A percentile compares a stretch with the other conserved stretches of the same genome.
phyloP scores from a whole-genome alignment of 371 early-diverging fungal species.

The Zychaea mexicana region DNA sequence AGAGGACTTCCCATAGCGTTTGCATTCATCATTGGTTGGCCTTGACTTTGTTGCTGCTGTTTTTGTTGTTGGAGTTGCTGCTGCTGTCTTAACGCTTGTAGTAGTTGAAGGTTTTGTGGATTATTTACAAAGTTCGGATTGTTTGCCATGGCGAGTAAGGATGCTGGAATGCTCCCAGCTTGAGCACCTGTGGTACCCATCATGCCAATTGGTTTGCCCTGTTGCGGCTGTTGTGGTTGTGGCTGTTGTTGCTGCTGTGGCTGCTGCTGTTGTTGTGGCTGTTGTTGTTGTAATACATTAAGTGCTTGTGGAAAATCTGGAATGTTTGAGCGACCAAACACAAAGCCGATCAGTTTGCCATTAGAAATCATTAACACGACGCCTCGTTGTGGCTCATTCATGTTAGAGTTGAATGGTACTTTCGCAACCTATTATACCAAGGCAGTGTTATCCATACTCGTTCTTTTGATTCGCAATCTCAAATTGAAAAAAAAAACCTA shows the following conservation, averaged over 20 bases:
- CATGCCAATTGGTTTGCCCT: background rate
- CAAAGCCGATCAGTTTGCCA: constrained; percentile 53
- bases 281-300: constrained; percentile 11
- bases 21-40: constrained; percentile 5
- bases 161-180: constrained; percentile 1
- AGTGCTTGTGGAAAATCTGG: constrained; percentile 38
- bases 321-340: constrained; percentile 50
- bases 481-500: constrained; percentile 21
- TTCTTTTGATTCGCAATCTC: background rate
- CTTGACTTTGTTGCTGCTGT: constrained; percentile 16
- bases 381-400: constrained; percentile 44
- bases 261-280: constrained; percentile 22
- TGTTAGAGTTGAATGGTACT: constrained; percentile 34
- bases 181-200: background rate
- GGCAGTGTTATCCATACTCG: background rate
- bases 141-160: background rate
- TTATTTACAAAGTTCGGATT: constrained; percentile 3
- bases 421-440: constrained; percentile 41
- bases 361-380: constrained; percentile 47
- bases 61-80: constrained; percentile 3
- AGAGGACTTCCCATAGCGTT: background rate
- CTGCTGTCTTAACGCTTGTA: constrained; percentile 4
- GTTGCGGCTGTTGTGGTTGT: constrained; percentile 17
- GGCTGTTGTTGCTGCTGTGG: constrained; percentile 29
- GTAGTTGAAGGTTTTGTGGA: background rate